Percentiles rank a stretch among this genome's conserved stretches.
Conservation (phyloP, 179 eudicot species). For the Silene noctiflora region DNA sequence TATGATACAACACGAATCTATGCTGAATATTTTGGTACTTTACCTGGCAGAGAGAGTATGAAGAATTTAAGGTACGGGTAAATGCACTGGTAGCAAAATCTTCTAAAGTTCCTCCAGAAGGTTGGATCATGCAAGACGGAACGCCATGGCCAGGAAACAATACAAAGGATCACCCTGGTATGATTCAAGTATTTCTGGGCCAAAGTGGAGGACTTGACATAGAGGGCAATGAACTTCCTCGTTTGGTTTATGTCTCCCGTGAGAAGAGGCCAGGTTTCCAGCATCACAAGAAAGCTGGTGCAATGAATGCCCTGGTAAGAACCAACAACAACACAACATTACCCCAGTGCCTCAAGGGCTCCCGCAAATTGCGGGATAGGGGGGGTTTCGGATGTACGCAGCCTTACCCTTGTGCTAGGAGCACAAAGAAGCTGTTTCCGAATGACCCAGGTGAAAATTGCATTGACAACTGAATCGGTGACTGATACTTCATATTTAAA, state of each 20-base stretch:
- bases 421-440: too few relatives aligned
- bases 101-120: constrained; percentile 72
- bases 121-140: constrained; percentile 98
- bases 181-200: constrained; percentile 92
- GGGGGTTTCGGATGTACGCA: too few relatives aligned
- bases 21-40: constrained; percentile 17
- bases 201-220: constrained; percentile 84
- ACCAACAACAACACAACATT: constrained; percentile 8
- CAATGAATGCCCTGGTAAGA: constrained; percentile 93
- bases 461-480: too few relatives aligned
- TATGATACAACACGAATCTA: constrained; percentile 12
- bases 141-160: constrained; percentile 98
- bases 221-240: constrained; percentile 93
- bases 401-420: too few relatives aligned
- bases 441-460: too few relatives aligned
- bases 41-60: constrained; percentile 75
- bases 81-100: constrained; percentile 90
- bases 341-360: too few relatives aligned
- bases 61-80: constrained; percentile 81
- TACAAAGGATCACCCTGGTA: constrained; percentile 89
- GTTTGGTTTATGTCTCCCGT: constrained; percentile 91
- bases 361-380: too few relatives aligned
- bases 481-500: too few relatives aligned
- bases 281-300: constrained; percentile 97
- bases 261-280: constrained; percentile 94